Conservation (phyloP, 2,329 filamentous ascomycete species). For the Tolypocladium capitatum region DNA sequence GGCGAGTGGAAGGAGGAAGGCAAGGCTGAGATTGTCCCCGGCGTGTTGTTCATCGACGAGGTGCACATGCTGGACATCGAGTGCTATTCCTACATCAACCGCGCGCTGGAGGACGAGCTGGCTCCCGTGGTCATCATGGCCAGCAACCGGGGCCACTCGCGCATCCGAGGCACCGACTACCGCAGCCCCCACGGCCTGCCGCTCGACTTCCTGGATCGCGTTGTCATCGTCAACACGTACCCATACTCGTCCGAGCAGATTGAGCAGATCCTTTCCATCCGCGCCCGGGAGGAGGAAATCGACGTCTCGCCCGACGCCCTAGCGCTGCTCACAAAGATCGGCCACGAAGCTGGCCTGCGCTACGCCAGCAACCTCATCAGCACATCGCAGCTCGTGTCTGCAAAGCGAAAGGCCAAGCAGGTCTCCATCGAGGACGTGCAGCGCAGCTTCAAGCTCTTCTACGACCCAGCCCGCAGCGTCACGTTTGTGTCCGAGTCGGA, state of each 20-base stretch:
- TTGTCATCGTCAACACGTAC: slow-evolving; percentile 92
- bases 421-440: slow-evolving; percentile 82
- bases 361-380: slow-evolving; percentile 98
- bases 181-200: slow-evolving; percentile 86
- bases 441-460: slow-evolving; percentile 87
- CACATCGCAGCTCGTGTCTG: slow-evolving; percentile 74
- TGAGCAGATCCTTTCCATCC: slow-evolving; percentile 80
- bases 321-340: slow-evolving; percentile 89
- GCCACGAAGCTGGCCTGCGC: slow-evolving; percentile 76
- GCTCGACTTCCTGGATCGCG: slow-evolving; percentile 87
- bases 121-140: slow-evolving; percentile 99
- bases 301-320: slow-evolving; percentile 83
- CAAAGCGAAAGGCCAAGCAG: slow-evolving; percentile 75
- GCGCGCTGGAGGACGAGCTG: slow-evolving; percentile 85
- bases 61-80: slow-evolving; percentile 99
- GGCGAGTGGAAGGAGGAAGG: slow-evolving; percentile 99
- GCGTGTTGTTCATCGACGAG: slow-evolving; percentile 96
- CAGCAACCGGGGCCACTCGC: slow-evolving; percentile 83
- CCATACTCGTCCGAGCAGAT: slow-evolving; percentile 75
- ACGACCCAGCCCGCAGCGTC: slow-evolving; percentile 75
- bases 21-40: slow-evolving; percentile 95
- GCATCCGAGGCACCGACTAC: slow-evolving; percentile 88
- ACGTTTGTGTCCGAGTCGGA: slow-evolving; percentile 85
- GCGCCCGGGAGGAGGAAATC: slow-evolving; percentile 91
- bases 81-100: slow-evolving; percentile 97